Conservation (phyloP, 306 rosid genomes). For the Ormosia semicastrata region DNA sequence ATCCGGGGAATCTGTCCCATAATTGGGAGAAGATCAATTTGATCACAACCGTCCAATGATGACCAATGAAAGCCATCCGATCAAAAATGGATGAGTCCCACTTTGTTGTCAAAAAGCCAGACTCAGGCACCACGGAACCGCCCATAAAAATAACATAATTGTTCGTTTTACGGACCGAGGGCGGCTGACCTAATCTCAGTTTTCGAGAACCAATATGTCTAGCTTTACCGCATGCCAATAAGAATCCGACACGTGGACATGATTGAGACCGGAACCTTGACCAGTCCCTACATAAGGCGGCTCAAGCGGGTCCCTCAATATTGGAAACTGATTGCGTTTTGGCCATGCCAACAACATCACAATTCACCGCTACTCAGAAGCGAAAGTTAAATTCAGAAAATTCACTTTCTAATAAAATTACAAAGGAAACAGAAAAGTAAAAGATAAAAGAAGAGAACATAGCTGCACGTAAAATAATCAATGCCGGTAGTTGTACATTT, state of each 20-base stretch:
- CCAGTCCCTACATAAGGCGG: slow-evolving; percentile 34
- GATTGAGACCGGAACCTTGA: not conserved
- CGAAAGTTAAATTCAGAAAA: no score
- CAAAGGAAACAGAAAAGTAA: no score
- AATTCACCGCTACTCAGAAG: no score
- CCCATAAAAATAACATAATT: not conserved
- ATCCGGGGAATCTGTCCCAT: not conserved
- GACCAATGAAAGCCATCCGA: not conserved
- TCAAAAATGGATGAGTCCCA: not conserved
- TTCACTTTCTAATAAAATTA: no score
- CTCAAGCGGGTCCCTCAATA: slow-evolving; percentile 41
- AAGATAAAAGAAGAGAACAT: no score
- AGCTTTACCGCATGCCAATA: slow-evolving; percentile 23
- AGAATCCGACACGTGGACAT: not conserved
- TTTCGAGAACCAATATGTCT: slow-evolving; percentile 42
- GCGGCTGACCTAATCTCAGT: slow-evolving; percentile 64
- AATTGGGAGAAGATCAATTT: not conserved
- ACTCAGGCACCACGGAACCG: slow-evolving; percentile 44
- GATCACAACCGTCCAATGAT: not conserved
- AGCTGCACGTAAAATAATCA: no score
- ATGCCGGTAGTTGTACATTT: no score
- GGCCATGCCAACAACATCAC: no score
- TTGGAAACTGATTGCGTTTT: no score
- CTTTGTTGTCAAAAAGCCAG: not conserved
- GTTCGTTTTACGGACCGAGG: slow-evolving; percentile 2